phyloP scores from a whole-genome alignment of 495 filamentous ascomycete genomes.

The Annulohypoxylon moriforme region DNA sequence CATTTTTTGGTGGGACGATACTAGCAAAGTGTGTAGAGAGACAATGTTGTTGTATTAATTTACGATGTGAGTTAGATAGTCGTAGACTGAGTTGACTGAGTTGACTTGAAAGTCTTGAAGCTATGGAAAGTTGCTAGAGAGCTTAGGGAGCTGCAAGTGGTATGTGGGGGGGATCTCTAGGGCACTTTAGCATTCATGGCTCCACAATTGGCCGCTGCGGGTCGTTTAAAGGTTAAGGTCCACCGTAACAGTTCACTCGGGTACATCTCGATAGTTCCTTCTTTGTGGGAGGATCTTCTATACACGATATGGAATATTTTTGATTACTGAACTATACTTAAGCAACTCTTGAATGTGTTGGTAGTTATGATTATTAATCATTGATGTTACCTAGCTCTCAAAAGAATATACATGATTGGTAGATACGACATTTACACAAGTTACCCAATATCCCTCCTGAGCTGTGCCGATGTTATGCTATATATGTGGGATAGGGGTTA shows the following conservation, averaged over 20 bases:
- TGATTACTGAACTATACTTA: no score
- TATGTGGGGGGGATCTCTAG: background rate
- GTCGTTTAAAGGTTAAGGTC: background rate
- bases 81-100: background rate
- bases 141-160: background rate
- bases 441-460: background rate
- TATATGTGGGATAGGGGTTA: background rate
- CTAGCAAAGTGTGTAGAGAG: background rate
- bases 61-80: background rate
- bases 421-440: background rate
- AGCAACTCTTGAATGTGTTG: background rate
- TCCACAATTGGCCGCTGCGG: constrained; percentile 17
- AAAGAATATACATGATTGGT: background rate
- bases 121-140: background rate
- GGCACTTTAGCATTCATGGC: background rate
- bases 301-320: background rate
- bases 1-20: background rate
- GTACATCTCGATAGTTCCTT: background rate
- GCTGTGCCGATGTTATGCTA: background rate
- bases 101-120: background rate
- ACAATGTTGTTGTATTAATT: background rate
- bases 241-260: background rate
- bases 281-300: no score
- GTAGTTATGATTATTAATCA: background rate
- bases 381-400: background rate